Evolutionary conservation across 2,329 filamentous ascomycete genomes (phyloP), one percentile per base, ranked within the genome.

Genomic region (Celoporthe dispersa): DNA sequence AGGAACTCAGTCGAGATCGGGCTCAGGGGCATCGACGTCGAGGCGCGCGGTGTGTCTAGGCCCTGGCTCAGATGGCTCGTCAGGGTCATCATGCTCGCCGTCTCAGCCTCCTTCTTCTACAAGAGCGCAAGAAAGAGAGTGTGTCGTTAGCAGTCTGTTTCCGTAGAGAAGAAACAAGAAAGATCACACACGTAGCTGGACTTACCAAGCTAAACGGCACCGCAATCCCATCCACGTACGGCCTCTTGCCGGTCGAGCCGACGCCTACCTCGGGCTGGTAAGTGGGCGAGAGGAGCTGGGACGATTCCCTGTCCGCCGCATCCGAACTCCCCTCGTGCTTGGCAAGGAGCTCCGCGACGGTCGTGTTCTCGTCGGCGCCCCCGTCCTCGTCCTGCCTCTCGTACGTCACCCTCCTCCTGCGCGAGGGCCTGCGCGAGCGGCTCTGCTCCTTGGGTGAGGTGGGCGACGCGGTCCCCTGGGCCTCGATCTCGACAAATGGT

Each of bases 81-180:
- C 28, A 94, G 79, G 0, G 91, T 93, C 66, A 91, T 80, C 86
- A 91, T 93, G 80, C 91, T 93, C 0, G 90, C 90, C 25, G 88
- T 91, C 4, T 88, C 86, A 1, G 87, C 86, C 28, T 91, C 86
- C 73, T 86, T 86, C 66, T 86, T 86, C 60, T 63, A 8, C 14
- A 9, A 57, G 9, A 28, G 19, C 55, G 25, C 14, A 22, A 28
- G 14, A 4, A 53, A 28, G 22, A 62, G 5, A 7, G 9, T 8
- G 12, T 19, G 12, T 62, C 9, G 12, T 62, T 25, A 62, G 60
- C 22, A 62, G 11, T 8, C 14, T 25, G 14, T 16, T 16, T 11
- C 22, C 5, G n/a, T 37, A 19, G 16, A 16, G 25, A 12, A 25
- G 31, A 12, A 31, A n/a, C n/a, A n/a, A n/a, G n/a, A 28, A 31